Evolutionary conservation across 2,329 filamentous ascomycete genomes (phyloP), one percentile per base, ranked within the genome.

Genomic region (Fusarium miscanthi): DNA sequence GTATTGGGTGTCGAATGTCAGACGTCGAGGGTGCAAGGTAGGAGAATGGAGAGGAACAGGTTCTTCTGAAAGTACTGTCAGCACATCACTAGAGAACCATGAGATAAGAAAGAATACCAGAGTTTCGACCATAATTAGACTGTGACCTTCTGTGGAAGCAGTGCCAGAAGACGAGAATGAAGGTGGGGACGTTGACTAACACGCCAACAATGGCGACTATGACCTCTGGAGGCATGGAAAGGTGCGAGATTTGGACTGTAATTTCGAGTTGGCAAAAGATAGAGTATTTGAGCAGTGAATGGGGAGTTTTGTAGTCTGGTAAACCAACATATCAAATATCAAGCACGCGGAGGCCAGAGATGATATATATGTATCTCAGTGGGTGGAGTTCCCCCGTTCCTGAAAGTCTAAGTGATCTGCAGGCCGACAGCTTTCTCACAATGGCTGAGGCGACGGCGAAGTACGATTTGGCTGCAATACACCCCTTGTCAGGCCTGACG

Each of bases 331-430:
- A 0, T 25, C 3, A 25, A 25, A 25, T 2, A 8, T 1, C 17
- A 51, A 51, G 31, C 0, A 21, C 11, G 48, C 1, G 12, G 12
- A 21, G 37, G 6, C 8, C 2, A 2, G n/a, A 25, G 31, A 51
- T 8, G 10, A 51, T 35, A 57, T 61, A 38, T 58, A 58, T 61
- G 12, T 3, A 13, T 40, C 12, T 1, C 21, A 37, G 3, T 7
- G 37, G 37, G 79, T 81, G 79, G 79, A 81, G 78, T 78, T 77
- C 74, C 71, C 77, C 78, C 76, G 76, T 78, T 72, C 74, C 73
- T 76, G 68, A 76, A 64, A 71, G 64, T 80, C 76, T 83, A 82
- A 84, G 81, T 82, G 87, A 88, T 88, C 87, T 86, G 84, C 87
- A 85, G 79, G 79, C 23, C 23, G 23, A 25, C 81, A 82, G 84